phyloP scores from a whole-genome alignment of 192 early-diverging fungal genomes.

The Allomyces macrogynus region DNA sequence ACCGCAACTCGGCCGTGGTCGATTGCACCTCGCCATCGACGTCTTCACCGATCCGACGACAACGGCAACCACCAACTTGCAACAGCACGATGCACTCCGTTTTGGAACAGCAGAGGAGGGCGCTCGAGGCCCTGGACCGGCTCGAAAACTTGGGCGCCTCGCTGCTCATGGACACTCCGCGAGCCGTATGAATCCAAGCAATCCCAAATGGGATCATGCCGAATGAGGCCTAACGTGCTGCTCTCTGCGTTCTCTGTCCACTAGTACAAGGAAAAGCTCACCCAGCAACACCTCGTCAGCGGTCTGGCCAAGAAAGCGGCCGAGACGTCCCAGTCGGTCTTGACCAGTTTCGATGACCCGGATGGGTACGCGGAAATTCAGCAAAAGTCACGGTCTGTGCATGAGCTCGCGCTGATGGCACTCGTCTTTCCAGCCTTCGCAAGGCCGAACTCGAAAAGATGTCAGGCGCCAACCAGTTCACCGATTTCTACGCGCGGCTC shows the following conservation, averaged over 20 bases:
- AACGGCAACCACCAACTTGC: not conserved
- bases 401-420: not conserved
- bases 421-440: conserved; percentile 20
- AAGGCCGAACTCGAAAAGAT: conserved; percentile 50
- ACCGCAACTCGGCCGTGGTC: not conserved
- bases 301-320: conserved; percentile 49
- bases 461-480: conserved; percentile 44
- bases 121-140: not conserved
- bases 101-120: not conserved
- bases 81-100: not conserved
- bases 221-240: not conserved
- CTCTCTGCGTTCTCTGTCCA: not conserved
- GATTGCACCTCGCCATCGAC: too few relatives aligned
- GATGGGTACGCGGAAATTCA: conserved; percentile 29
- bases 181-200: not conserved
- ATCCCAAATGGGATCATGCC: not conserved
- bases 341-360: conserved; percentile 46
- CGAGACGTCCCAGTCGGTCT: conserved; percentile 32
- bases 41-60: too few relatives aligned
- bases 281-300: conserved; percentile 59
- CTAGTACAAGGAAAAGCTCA: conserved; percentile 56
- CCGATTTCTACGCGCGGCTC: conserved; percentile 70
- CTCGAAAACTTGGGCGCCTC: not conserved
- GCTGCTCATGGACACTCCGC: not conserved
- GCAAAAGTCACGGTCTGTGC: not conserved